Percentiles rank a stretch among this genome's conserved stretches.
These are phyloP conservation scores for Solanum chacoense DNA, from an alignment of 305 asterid genomes.

Conservation along the genomic window DNA sequence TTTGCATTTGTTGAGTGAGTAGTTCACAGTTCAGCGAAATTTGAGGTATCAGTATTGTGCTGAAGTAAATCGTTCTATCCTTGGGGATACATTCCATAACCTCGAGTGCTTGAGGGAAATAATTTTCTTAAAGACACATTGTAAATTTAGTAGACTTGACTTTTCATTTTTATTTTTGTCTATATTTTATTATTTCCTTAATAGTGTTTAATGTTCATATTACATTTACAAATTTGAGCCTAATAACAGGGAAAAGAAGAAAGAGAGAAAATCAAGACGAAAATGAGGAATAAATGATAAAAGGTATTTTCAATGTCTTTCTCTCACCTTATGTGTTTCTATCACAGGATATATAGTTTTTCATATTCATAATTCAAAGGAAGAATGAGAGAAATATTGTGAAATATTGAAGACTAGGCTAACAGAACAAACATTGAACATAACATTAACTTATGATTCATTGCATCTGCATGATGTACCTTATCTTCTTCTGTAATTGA, in stretches of 20 bases:
- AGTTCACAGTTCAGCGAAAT: neutral
- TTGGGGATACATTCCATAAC: neutral
- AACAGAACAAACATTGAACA: too few relatives aligned
- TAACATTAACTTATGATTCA: too few relatives aligned
- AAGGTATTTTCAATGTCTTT: neutral
- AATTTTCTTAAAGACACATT: neutral
- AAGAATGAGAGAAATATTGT: too few relatives aligned
- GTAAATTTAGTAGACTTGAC: neutral
- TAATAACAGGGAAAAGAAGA: neutral
- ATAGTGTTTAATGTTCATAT: too few relatives aligned
- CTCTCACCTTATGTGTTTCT: neutral
- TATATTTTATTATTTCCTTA: too few relatives aligned
- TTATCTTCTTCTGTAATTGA: too few relatives aligned
- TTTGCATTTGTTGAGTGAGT: neutral
- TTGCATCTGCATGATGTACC: too few relatives aligned
- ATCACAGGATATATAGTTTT: neutral
- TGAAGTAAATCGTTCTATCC: neutral
- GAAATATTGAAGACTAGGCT: neutral
- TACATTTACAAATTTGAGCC: neutral
- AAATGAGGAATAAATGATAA: neutral
- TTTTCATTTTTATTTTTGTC: too few relatives aligned
- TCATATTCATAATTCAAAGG: neutral
- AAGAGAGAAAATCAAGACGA: neutral
- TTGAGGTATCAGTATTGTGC: neutral
- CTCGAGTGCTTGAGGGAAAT: neutral